Evolutionary conservation across 768 basidiomycete genomes (phyloP).

Genomic region (Hygrocybe coccinea): DNA sequence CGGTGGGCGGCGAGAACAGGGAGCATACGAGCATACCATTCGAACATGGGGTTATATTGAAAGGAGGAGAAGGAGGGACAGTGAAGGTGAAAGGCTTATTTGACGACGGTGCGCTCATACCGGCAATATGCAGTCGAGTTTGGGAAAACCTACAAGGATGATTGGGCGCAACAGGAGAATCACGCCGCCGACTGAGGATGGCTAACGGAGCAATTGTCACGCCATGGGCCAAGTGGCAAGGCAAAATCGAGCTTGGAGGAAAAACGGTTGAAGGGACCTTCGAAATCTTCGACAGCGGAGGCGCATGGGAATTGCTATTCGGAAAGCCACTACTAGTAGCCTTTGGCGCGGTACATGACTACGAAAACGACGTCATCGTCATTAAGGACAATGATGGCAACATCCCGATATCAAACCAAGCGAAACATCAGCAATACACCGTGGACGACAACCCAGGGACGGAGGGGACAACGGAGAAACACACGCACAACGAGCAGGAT

Average conservation of each 20-base stretch:
- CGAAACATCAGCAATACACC: slow-evolving; percentile 16
- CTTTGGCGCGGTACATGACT: too few relatives aligned
- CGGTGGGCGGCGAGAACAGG: background rate
- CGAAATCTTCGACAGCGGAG: too few relatives aligned
- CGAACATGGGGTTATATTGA: background rate
- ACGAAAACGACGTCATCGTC: background rate
- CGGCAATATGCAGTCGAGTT: slow-evolving; percentile 16
- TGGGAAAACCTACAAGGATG: slow-evolving; percentile 4
- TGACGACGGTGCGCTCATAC: slow-evolving; percentile 23
- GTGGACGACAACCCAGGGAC: too few relatives aligned
- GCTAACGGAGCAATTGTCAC: slow-evolving; percentile 22
- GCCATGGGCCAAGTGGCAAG: too few relatives aligned
- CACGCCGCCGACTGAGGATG: slow-evolving; percentile 26
- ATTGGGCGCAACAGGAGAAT: slow-evolving; percentile 11
- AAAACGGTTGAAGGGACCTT: too few relatives aligned
- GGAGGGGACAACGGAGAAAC: too few relatives aligned
- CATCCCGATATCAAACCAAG: slow-evolving; percentile 17
- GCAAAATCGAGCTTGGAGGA: too few relatives aligned
- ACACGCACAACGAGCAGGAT: too few relatives aligned
- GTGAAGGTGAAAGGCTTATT: slow-evolving; percentile 9
- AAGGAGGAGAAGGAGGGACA: background rate
- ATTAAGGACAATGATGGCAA: slow-evolving; percentile 17
- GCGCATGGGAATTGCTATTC: too few relatives aligned
- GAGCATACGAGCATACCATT: background rate
- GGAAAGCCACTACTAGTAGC: too few relatives aligned